These are phyloP conservation scores for Blastocystis sp. DNA, from an alignment of 352 stramenopile genomes.

Conservation along the genomic window DNA sequence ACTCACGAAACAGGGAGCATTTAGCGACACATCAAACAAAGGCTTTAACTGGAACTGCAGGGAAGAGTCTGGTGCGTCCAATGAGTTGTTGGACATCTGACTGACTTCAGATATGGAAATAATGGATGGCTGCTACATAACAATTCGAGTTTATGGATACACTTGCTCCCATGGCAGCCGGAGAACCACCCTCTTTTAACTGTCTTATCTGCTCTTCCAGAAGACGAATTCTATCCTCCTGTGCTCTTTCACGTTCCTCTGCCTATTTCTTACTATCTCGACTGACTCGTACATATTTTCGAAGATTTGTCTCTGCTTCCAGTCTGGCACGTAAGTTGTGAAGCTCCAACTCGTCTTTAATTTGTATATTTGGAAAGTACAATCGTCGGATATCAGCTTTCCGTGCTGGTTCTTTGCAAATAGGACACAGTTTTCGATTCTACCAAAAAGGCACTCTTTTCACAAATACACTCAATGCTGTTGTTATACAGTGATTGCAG, in stretches of 20 bases:
- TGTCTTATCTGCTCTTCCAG: neutral
- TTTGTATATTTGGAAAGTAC: neutral
- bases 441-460: neutral
- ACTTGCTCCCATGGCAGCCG: neutral
- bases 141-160: neutral
- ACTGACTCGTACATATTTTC: neutral
- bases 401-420: conserved; percentile 12
- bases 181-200: too few species aligned
- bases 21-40: neutral
- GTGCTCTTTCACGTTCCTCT: neutral
- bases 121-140: neutral
- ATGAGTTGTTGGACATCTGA: neutral
- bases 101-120: neutral
- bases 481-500: conserved; percentile 20
- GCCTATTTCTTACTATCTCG: neutral
- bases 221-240: neutral
- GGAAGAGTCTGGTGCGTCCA: neutral
- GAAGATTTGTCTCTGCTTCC: neutral
- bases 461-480: neutral
- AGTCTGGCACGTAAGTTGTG: neutral
- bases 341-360: neutral
- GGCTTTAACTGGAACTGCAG: neutral
- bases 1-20: neutral
- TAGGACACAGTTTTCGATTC: neutral
- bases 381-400: neutral